These are phyloP conservation scores for Pseudonitzschia delicatissima DNA, from an alignment of 108 stramenopile species.

Conservation along the genomic window DNA sequence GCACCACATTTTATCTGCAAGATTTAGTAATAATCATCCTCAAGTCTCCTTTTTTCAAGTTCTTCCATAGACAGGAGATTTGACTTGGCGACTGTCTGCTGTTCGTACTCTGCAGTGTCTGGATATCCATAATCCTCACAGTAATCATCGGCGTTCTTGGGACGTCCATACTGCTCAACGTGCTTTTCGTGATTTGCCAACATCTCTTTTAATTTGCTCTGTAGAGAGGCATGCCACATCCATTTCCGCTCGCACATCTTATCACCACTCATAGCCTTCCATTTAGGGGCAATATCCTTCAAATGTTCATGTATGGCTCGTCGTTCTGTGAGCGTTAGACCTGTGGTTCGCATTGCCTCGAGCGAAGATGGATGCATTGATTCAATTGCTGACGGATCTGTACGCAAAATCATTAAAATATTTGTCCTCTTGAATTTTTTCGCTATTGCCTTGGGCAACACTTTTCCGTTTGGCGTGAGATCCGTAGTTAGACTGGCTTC, in stretches of 20 bases:
- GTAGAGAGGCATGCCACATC: slow-evolving; percentile 38
- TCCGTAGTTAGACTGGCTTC: slow-evolving; percentile 15
- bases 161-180: slow-evolving; percentile 37
- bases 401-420: slow-evolving; percentile 33
- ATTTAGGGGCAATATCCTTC: slow-evolving; percentile 22
- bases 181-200: slow-evolving; percentile 30
- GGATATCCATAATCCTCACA: slow-evolving; percentile 39
- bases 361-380: slow-evolving; percentile 43
- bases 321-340: slow-evolving; percentile 43
- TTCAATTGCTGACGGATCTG: slow-evolving; percentile 31
- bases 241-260: slow-evolving; percentile 42
- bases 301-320: slow-evolving; percentile 42
- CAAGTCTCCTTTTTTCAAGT: slow-evolving; percentile 20
- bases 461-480: slow-evolving; percentile 33
- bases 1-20: neutral
- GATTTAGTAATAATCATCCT: slow-evolving; percentile 14
- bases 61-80: slow-evolving; percentile 34
- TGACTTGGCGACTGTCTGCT: slow-evolving; percentile 25
- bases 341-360: slow-evolving; percentile 38
- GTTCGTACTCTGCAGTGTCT: slow-evolving; percentile 21
- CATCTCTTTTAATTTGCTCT: slow-evolving; percentile 34
- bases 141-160: slow-evolving; percentile 33
- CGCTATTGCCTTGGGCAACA: slow-evolving; percentile 30
- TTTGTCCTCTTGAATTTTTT: slow-evolving; percentile 50
- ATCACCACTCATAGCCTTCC: slow-evolving; percentile 31